Percentiles rank a stretch among this genome's conserved stretches.
These are phyloP conservation scores for Poa annua DNA, from an alignment of 176 grass and related monocot species.

Conservation along the genomic window DNA sequence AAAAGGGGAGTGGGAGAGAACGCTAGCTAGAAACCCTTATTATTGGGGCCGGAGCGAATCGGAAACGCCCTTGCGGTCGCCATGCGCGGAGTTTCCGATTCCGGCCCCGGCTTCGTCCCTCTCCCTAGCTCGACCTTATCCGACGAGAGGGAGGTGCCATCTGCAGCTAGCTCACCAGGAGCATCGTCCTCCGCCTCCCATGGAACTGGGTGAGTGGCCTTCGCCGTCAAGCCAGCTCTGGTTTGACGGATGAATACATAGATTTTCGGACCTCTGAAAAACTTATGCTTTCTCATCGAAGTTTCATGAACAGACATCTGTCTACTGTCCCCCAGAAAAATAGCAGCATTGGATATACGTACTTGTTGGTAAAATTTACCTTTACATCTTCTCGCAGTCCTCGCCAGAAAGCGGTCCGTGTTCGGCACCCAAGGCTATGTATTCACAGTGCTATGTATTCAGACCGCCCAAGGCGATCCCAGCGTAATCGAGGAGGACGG, in stretches of 20 bases:
- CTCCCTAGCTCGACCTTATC: no score
- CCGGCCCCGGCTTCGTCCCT: neutral
- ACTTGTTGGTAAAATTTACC: neutral
- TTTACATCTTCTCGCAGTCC: constrained; percentile 8
- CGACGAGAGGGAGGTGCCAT: no score
- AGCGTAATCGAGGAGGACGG: neutral
- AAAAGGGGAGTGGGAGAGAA: neutral
- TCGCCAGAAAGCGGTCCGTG: neutral
- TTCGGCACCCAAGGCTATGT: no score
- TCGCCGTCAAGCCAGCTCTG: neutral
- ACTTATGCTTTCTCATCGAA: neutral
- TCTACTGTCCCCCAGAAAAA: neutral
- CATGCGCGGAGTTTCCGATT: neutral
- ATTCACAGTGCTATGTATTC: constrained; percentile 36
- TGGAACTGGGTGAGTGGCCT: neutral
- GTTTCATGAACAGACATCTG: no score
- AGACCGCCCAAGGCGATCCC: constrained; percentile 9
- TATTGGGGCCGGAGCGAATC: neutral
- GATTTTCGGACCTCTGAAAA: neutral
- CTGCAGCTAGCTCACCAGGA: neutral
- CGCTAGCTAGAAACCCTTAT: neutral
- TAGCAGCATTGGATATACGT: neutral
- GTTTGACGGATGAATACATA: neutral
- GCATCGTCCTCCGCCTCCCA: neutral
- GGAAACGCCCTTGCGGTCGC: neutral